phyloP scores from a whole-genome alignment of 1,139 yeast species.

The Suhomyces maxii region DNA sequence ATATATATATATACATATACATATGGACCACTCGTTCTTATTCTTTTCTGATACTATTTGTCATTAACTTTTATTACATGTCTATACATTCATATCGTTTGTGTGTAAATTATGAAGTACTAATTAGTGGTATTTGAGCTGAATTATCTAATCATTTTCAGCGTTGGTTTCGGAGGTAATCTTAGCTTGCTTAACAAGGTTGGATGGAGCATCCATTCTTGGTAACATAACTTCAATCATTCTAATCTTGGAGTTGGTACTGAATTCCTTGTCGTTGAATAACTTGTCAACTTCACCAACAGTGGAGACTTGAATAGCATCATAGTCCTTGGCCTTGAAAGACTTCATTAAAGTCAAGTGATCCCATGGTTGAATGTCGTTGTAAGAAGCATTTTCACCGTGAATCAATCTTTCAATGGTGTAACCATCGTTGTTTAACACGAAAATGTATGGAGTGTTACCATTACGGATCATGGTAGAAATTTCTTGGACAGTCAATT shows the following conservation, averaged over 20 bases:
- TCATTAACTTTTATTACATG: not conserved
- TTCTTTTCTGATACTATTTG: not conserved
- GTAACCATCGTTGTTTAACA: constrained; percentile 84
- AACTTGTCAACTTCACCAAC: constrained; percentile 67
- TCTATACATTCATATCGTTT: constrained; percentile 3
- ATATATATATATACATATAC: no score
- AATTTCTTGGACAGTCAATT: constrained; percentile 84
- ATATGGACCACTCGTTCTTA: no score
- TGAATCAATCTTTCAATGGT: constrained; percentile 88
- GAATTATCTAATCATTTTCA: constrained; percentile 13
- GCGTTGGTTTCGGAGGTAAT: constrained; percentile 69
- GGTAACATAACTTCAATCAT: constrained; percentile 78
- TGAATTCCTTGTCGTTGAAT: constrained; percentile 55
- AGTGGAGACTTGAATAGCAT: constrained; percentile 56
- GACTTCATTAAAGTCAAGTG: constrained; percentile 66
- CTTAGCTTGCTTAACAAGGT: constrained; percentile 51
- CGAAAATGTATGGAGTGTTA: constrained; percentile 65
- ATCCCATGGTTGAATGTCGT: constrained; percentile 83
- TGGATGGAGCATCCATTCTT: constrained; percentile 77
- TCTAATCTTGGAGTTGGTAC: constrained; percentile 65
- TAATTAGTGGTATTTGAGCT: no score
- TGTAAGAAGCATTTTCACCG: constrained; percentile 73
- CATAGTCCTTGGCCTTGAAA: constrained; percentile 67
- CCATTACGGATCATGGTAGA: constrained; percentile 78
- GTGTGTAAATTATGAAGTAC: no score